Conservation (phyloP, 805 yeast species). For the Candida tallmaniae region DNA sequence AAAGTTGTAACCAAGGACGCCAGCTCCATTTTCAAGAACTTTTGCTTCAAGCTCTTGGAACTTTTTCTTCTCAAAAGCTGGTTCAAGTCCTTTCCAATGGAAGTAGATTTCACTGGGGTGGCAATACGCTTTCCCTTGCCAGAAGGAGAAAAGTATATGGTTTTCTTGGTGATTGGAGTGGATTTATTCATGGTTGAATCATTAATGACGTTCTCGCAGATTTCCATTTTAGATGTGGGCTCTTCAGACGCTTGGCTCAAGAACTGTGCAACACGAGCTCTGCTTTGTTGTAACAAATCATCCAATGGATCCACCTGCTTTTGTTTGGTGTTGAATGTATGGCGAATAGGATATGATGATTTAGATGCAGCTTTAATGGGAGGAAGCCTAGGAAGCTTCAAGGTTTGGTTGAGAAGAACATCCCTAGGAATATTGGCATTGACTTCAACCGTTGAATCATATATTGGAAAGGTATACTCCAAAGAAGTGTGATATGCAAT, state of each 20-base stretch:
- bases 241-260: neutral
- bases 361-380: neutral
- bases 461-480: slow-evolving; percentile 13
- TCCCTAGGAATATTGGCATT: slow-evolving; percentile 13
- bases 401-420: slow-evolving; percentile 14
- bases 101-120: slow-evolving; percentile 27
- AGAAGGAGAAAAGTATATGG: slow-evolving; percentile 25
- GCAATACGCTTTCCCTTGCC: slow-evolving; percentile 20
- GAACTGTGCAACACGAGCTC: neutral
- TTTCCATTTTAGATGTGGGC: slow-evolving; percentile 1
- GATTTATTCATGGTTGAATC: slow-evolving; percentile 11
- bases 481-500: slow-evolving; percentile 10
- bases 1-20: slow-evolving; percentile 8
- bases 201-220: slow-evolving; percentile 2
- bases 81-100: slow-evolving; percentile 17
- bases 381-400: slow-evolving; percentile 13
- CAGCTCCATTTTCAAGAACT: slow-evolving; percentile 13
- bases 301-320: slow-evolving; percentile 4
- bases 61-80: slow-evolving; percentile 13
- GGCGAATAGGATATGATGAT: neutral
- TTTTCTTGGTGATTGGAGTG: slow-evolving; percentile 25
- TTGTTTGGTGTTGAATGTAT: neutral
- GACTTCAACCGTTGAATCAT: slow-evolving; percentile 8
- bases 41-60: slow-evolving; percentile 11
- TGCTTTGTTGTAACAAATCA: slow-evolving; percentile 4